Evolutionary conservation across 305 asterid species (phyloP).

Genomic region (Fraxinus sp.): DNA sequence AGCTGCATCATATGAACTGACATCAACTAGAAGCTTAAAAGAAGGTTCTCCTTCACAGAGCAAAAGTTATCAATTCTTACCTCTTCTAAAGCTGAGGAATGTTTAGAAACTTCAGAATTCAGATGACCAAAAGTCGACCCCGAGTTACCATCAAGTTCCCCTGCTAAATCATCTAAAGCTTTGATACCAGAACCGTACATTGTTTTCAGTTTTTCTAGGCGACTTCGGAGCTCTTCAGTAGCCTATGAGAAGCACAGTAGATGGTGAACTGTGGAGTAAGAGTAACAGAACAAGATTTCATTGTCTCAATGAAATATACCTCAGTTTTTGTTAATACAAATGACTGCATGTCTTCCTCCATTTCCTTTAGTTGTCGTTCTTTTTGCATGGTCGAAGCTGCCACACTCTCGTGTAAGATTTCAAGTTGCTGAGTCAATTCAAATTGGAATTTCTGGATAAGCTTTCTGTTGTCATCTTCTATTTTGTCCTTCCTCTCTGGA

Average conservation of each 20-base stretch:
- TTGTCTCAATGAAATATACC: slow-evolving; percentile 41
- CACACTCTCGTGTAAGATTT: slow-evolving; percentile 73
- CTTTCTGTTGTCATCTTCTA: slow-evolving; percentile 81
- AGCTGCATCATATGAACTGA: slow-evolving; percentile 50
- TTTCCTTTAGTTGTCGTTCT: slow-evolving; percentile 78
- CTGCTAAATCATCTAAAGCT: slow-evolving; percentile 74
- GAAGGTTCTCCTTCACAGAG: slow-evolving; percentile 14
- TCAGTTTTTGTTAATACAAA: slow-evolving; percentile 84
- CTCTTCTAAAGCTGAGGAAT: slow-evolving; percentile 80
- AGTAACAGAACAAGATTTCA: slow-evolving; percentile 18
- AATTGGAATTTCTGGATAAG: slow-evolving; percentile 79
- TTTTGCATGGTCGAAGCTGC: slow-evolving; percentile 90
- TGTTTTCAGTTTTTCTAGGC: slow-evolving; percentile 62
- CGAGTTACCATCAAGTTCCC: slow-evolving; percentile 72
- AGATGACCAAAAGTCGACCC: slow-evolving; percentile 66
- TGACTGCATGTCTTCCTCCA: slow-evolving; percentile 97
- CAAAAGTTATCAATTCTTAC: slow-evolving; percentile 42
- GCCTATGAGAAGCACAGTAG: slow-evolving; percentile 51
- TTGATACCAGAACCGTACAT: slow-evolving; percentile 84
- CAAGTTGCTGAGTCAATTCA: slow-evolving; percentile 84
- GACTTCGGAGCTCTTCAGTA: slow-evolving; percentile 77
- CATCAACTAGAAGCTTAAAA: slow-evolving; percentile 29
- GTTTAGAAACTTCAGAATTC: slow-evolving; percentile 82
- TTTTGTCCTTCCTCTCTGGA: slow-evolving; percentile 93
- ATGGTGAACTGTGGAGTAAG: slow-evolving; percentile 15